Evolutionary conservation across 768 basidiomycete species (phyloP).

Genomic region (Stropharia rugosoannulata): DNA sequence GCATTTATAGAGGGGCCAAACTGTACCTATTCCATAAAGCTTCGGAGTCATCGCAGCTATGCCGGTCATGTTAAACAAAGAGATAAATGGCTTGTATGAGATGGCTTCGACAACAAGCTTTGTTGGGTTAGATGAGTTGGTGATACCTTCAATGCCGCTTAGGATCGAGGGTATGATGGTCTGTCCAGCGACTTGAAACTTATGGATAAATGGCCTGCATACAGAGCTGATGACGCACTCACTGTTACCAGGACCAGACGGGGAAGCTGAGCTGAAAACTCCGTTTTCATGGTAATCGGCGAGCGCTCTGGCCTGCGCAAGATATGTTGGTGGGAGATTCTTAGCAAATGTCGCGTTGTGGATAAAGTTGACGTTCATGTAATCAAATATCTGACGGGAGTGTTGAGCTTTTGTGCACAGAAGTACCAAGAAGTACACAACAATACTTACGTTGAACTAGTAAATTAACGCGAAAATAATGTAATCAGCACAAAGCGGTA

Average conservation of each 20-base stretch:
- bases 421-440: background rate
- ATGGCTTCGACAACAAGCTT: constrained; percentile 60
- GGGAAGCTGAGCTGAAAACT: constrained; percentile 54
- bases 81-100: constrained; percentile 78
- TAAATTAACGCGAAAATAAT: background rate
- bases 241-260: constrained; percentile 69
- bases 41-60: constrained; percentile 47
- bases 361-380: constrained; percentile 69
- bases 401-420: background rate
- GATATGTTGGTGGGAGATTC: constrained; percentile 44
- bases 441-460: constrained; percentile 36
- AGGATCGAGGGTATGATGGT: constrained; percentile 64
- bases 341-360: constrained; percentile 58
- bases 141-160: constrained; percentile 49
- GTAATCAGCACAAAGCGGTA: background rate
- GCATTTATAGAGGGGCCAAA: too few relatives aligned
- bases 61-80: constrained; percentile 76
- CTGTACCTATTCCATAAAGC: constrained; percentile 58
- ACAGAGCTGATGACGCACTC: constrained; percentile 7
- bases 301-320: constrained; percentile 55
- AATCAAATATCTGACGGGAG: constrained; percentile 59
- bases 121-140: constrained; percentile 46
- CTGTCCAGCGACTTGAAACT: constrained; percentile 57
- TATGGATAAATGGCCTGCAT: background rate
- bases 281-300: constrained; percentile 76